phyloP scores from a whole-genome alignment of 106 monocot species.

The Platanthera guangdongensis region DNA sequence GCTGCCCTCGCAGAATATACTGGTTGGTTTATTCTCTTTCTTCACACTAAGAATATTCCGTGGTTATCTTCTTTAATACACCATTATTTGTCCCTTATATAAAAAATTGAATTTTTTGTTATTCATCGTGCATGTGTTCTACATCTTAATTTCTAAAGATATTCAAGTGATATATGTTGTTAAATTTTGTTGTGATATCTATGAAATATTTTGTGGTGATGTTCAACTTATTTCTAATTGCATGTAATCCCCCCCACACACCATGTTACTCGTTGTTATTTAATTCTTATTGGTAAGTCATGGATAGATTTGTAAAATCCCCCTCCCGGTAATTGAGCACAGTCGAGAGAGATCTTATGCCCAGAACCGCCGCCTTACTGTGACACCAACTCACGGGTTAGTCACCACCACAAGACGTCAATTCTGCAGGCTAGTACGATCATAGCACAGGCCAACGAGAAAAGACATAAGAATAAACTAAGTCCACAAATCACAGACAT shows the following conservation, averaged over 20 bases:
- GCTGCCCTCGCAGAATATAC: slow-evolving; percentile 80
- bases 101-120: neutral
- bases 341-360: too few relatives aligned
- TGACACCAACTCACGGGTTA: too few relatives aligned
- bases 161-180: neutral
- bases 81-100: neutral
- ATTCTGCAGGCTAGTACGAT: too few relatives aligned
- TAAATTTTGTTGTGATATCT: neutral
- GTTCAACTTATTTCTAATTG: neutral
- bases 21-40: slow-evolving; percentile 31
- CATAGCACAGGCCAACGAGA: too few relatives aligned
- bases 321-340: too few relatives aligned
- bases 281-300: neutral
- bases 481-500: too few relatives aligned
- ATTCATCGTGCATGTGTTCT: neutral
- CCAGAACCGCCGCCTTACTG: too few relatives aligned
- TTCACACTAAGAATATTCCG: neutral
- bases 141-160: neutral
- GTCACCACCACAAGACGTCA: too few relatives aligned
- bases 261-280: neutral
- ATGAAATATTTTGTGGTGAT: neutral
- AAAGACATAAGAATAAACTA: too few relatives aligned
- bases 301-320: neutral
- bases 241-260: neutral
- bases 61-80: neutral